Conservation (phyloP, 768 basidiomycete genomes). For the Phanerodontia chrysosporium region DNA sequence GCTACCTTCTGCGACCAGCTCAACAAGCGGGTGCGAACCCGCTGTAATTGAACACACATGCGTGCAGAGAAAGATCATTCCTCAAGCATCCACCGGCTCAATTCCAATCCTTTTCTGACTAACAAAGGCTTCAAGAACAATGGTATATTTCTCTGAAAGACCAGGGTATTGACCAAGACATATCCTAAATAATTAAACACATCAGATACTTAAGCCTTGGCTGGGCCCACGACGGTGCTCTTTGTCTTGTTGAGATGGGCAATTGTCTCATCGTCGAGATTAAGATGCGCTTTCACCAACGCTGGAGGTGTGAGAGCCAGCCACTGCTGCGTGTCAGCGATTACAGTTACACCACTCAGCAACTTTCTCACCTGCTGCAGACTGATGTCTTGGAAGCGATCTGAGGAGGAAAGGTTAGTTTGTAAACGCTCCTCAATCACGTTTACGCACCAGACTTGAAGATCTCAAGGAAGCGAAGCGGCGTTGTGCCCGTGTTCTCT, state of each 20-base stretch:
- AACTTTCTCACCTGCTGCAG: slow-evolving; percentile 33
- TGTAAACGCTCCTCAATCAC: neutral
- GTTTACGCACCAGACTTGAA: slow-evolving; percentile 42
- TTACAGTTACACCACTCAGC: no score
- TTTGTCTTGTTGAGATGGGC: slow-evolving; percentile 35
- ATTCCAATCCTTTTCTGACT: no score
- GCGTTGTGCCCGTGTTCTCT: slow-evolving; percentile 56
- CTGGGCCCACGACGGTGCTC: slow-evolving; percentile 28
- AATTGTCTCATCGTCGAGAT: slow-evolving; percentile 34
- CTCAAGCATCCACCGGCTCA: no score
- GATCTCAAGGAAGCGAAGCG: slow-evolving; percentile 54
- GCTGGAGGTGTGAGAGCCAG: slow-evolving; percentile 43
- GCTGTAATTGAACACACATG: no score
- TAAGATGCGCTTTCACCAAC: slow-evolving; percentile 42
- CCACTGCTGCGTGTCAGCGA: slow-evolving; percentile 37
- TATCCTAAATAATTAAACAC: no score
- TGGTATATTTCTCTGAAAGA: no score
- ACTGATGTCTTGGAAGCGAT: slow-evolving; percentile 49
- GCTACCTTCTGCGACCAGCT: no score
- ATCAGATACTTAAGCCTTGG: neutral
- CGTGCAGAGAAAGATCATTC: no score
- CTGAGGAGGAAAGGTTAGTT: slow-evolving; percentile 19
- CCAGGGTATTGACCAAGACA: no score
- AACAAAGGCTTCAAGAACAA: no score
- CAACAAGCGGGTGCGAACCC: no score